These are phyloP conservation scores for Curvularia lunata DNA, from an alignment of 2,329 filamentous ascomycete genomes.

Conservation along the genomic window DNA sequence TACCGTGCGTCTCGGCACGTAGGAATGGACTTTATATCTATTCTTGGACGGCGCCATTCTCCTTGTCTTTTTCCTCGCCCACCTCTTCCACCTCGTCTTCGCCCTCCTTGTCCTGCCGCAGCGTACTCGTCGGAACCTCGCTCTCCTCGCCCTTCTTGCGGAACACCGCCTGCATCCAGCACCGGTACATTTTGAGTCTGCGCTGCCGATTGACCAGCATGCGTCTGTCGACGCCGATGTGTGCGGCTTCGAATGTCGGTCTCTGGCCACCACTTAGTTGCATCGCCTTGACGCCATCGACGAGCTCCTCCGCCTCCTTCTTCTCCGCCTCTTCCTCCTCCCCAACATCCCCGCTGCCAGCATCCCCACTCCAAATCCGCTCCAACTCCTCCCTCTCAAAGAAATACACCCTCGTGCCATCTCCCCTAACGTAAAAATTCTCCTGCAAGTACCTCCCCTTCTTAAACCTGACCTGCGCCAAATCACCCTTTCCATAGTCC, in stretches of 20 bases:
- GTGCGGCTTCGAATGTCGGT: conserved; percentile 68
- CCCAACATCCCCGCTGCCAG: too few relatives aligned
- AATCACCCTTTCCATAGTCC: conserved; percentile 93
- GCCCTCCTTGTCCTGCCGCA: conserved; percentile 36
- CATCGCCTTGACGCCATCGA: neutral
- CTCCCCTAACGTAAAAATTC: conserved; percentile 95
- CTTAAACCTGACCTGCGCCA: conserved; percentile 96
- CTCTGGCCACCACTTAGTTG: conserved; percentile 9
- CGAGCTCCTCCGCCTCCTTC: neutral
- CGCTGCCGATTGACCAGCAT: conserved; percentile 90
- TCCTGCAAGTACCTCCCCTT: conserved; percentile 93
- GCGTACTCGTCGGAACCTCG: conserved; percentile 42
- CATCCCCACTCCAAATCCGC: conserved; percentile 70
- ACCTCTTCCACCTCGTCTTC: conserved; percentile 13
- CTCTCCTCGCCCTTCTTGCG: conserved; percentile 60
- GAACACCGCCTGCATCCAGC: conserved; percentile 90
- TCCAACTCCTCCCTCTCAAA: conserved; percentile 86
- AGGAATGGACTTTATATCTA: too few relatives aligned
- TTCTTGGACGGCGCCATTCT: neutral
- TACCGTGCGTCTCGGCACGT: too few relatives aligned
- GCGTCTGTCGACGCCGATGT: conserved; percentile 84
- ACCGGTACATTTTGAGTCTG: conserved; percentile 97
- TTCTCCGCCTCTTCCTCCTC: neutral
- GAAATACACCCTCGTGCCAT: conserved; percentile 96
- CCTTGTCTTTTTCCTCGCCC: neutral